Base-by-base conservation (phyloP, 2,329 filamentous ascomycete genomes). In the Coniochaeta hoffmannii region DNA sequence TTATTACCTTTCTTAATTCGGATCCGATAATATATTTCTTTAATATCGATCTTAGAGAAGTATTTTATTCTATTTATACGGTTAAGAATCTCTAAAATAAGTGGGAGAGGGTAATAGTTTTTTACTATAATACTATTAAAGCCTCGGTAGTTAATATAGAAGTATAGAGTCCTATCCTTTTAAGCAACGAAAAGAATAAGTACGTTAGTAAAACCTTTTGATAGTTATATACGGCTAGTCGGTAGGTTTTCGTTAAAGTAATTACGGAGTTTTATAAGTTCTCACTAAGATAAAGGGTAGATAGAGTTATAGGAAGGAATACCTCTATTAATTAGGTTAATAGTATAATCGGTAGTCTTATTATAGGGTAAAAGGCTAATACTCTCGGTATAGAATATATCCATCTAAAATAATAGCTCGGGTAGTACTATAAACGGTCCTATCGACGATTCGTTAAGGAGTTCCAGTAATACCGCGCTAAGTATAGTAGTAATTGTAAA, bases 61-160 rank as follows among this genome's bases (percentile, higher is more conserved):
- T 57, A 61, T 31, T 62, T 59, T 3, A 59, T 59, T n/a, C n/a
- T n/a, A 2, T 49, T 26, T 9, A 74, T 36, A 1, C 56, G 19
- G 32, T 64, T 54, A 31, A 68, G 53, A 0, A 64, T 66, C 53
- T 74, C 64, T 12, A 53, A 55, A 36, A 73, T 69, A 2, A 70
- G 55, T 0, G 61, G 68, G 19, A 71, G 53, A 2, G 61, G 59
- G 57, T 69, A 69, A 1, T 60, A 50, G 55, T 73, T 63, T 59
- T 72, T 71, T 26, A 64, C 62, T 3, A 63, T 72, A n/a, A 71
- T 57, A 0, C 57, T 56, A 53, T 73, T 74, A 1, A 73, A 58
- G 0, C 34, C 57, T 53, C 62, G 50, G 58, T 73, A 75, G 56
- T 74, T 62, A 6, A 73, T 60, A 59, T 59, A 73, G 41, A 73